Percentiles rank a stretch among this genome's conserved stretches.
Evolutionary conservation across 805 yeast species (phyloP).

Genomic region (Kodamaea hsintzibuensis): DNA sequence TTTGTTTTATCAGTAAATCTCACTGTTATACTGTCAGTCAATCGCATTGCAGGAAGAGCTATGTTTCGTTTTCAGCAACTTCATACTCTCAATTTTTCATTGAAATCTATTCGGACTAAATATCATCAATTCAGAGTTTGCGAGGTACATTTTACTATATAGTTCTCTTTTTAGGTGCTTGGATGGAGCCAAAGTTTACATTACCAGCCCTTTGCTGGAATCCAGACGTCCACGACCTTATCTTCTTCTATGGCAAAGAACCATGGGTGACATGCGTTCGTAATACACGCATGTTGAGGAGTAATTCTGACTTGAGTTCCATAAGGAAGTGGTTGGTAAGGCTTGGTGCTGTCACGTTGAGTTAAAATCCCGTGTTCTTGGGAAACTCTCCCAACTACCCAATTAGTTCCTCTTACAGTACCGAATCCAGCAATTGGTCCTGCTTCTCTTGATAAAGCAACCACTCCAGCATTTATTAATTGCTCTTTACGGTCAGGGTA

Average conservation of each 20-base stretch:
- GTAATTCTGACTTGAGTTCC: conserved; percentile 57
- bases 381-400: conserved; percentile 68
- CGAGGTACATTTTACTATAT: not conserved
- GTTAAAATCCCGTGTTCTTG: conserved; percentile 79
- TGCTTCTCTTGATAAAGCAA: conserved; percentile 65
- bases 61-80: no score
- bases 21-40: no score
- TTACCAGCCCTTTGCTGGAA: conserved; percentile 57
- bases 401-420: conserved; percentile 43
- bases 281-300: conserved; percentile 76
- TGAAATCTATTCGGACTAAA: not conserved
- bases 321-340: conserved; percentile 43
- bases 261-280: conserved; percentile 61
- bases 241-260: conserved; percentile 53
- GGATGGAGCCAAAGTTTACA: no score
- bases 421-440: conserved; percentile 67
- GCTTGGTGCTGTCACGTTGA: conserved; percentile 36
- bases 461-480: conserved; percentile 70
- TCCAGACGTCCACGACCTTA: conserved; percentile 59
- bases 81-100: not conserved
- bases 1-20: conserved; percentile 18
- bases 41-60: no score
- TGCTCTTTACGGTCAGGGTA: conserved; percentile 57
- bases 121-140: not conserved
- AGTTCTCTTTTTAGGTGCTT: not conserved